Evolutionary conservation across 441 rosid species (phyloP).

Genomic region (Gossypium trilobum): DNA sequence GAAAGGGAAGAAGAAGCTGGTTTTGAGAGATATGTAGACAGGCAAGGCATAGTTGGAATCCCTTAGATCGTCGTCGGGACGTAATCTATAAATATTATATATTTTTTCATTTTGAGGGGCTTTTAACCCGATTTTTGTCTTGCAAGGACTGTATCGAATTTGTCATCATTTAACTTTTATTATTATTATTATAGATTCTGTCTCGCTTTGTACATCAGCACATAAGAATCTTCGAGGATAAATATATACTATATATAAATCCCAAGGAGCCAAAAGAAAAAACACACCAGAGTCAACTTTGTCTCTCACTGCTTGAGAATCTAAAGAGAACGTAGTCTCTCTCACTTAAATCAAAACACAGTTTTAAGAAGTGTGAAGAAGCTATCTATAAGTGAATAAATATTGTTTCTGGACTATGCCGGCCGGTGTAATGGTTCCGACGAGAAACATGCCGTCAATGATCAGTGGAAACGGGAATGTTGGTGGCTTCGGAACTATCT

Average conservation of each 20-base stretch:
- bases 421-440: slow-evolving; percentile 54
- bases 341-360: background rate
- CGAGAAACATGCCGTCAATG: slow-evolving; percentile 45
- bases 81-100: too few species aligned
- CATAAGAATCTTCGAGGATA: too few species aligned
- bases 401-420: slow-evolving; percentile 36
- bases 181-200: too few species aligned
- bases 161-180: too few species aligned
- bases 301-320: background rate
- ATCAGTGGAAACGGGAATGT: slow-evolving; percentile 29
- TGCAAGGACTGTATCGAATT: too few species aligned
- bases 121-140: too few species aligned
- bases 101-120: too few species aligned
- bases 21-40: background rate
- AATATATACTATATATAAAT: background rate
- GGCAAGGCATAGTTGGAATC: background rate
- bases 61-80: too few species aligned
- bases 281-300: slow-evolving; percentile 23
- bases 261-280: too few species aligned
- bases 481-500: slow-evolving; percentile 40
- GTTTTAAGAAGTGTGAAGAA: background rate
- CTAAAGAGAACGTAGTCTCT: too few species aligned
- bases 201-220: too few species aligned
- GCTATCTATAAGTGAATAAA: background rate
- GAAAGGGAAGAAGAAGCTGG: background rate